phyloP scores from a whole-genome alignment of 2,329 filamentous ascomycete species.

The Cercospora nicotianae region DNA sequence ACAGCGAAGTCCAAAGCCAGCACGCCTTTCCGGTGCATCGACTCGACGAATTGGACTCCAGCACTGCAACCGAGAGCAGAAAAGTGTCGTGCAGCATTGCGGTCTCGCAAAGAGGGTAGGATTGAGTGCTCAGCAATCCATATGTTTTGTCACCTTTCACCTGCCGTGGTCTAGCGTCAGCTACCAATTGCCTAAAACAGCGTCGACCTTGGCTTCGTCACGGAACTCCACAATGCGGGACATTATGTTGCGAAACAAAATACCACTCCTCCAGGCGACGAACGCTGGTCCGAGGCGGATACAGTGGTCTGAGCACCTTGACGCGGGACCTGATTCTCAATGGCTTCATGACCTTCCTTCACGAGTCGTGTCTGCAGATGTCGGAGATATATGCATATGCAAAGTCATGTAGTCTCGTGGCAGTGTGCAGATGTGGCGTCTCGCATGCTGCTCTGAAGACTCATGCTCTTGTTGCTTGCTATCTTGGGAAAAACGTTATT shows the following conservation, averaged over 20 bases:
- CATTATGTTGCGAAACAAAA: neutral
- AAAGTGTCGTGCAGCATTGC: neutral
- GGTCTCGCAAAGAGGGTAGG: neutral
- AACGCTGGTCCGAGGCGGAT: neutral
- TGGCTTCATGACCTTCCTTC: neutral
- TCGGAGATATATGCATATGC: neutral
- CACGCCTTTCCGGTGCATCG: neutral
- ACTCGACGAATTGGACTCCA: neutral
- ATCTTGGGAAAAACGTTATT: neutral
- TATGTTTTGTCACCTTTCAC: neutral
- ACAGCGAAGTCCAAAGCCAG: neutral
- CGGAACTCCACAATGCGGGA: neutral
- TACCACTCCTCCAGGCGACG: neutral
- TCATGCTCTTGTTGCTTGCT: neutral
- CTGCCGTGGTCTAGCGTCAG: neutral
- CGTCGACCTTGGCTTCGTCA: neutral
- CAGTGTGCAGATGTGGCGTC: neutral
- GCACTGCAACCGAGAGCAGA: neutral
- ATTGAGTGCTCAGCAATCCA: neutral
- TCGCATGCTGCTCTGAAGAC: neutral
- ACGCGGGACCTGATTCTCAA: neutral
- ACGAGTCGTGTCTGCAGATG: neutral
- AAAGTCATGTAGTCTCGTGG: neutral
- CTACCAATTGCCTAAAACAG: neutral
- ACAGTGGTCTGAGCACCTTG: neutral